These are phyloP conservation scores for Trichosporon sp. DNA, from an alignment of 1,284 basidiomycete species.

Conservation along the genomic window DNA sequence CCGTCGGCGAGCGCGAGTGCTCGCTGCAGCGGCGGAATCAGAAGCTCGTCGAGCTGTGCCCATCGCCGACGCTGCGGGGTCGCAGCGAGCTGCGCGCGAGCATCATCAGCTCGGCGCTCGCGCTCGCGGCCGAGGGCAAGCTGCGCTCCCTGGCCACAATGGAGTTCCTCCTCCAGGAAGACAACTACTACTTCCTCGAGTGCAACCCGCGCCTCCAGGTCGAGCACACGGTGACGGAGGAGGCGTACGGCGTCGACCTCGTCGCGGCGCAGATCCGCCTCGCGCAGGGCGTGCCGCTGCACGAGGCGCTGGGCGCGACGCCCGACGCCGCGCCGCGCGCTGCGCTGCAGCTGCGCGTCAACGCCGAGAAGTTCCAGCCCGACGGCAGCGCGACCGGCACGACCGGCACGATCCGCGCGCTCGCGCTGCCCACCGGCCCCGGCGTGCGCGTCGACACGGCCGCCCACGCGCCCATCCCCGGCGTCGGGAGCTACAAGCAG, in stretches of 20 bases:
- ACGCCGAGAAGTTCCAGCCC: constrained; percentile 15
- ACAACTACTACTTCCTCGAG: constrained; percentile 21
- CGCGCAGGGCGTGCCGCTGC: constrained; percentile 12
- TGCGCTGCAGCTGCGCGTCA: constrained; percentile 22
- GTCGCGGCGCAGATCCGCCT: constrained; percentile 21
- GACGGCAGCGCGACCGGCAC: constrained; percentile 19
- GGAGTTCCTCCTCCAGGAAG: constrained; percentile 18
- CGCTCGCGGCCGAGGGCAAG: constrained; percentile 16
- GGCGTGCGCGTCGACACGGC: constrained; percentile 22
- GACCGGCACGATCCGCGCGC: constrained; percentile 8
- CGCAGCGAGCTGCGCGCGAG: constrained; percentile 12
- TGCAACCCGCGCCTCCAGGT: constrained; percentile 24
- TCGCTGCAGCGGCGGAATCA: constrained; percentile 19
- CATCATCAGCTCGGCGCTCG: constrained; percentile 15
- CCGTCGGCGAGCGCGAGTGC: constrained; percentile 22
- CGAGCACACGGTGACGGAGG: constrained; percentile 23
- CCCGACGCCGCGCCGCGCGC: constrained; percentile 8
- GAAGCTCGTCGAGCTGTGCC: constrained; percentile 23
- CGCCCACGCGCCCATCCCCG: constrained; percentile 17
- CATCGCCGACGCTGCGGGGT: constrained; percentile 13
- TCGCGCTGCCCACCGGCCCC: constrained; percentile 9
- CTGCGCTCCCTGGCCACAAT: constrained; percentile 19
- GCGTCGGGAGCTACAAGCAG: constrained; percentile 14
- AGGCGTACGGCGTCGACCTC: constrained; percentile 22
- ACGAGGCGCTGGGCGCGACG: constrained; percentile 6